Base-by-base conservation (phyloP, 2,329 filamentous ascomycete species). In the Pseudogymnoascus verrucosus region DNA sequence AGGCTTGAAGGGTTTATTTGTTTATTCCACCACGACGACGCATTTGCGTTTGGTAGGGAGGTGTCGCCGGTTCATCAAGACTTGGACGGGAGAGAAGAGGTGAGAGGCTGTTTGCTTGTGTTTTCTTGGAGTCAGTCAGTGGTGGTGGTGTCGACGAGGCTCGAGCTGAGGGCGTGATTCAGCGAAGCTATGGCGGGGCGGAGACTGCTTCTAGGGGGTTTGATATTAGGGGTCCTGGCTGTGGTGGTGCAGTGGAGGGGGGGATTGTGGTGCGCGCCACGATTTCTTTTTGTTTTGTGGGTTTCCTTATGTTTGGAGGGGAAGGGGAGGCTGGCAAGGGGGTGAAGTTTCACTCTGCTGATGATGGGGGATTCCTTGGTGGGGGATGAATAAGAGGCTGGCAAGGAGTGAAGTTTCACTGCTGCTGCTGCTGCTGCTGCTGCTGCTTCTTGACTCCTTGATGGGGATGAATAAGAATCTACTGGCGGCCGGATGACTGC, bases 121-220 rank as follows among this genome's bases (percentile, higher is more conserved):
- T 65, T 21, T 65, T 66, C 66, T 68, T 67, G 68, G 37, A 16
- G n/a, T 16, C 37, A 16, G 37, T 8, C 62, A 10, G 28, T 31
- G 28, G 19, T 40, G 14, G n/a, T 36, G n/a, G 40, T 51, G 31
- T 61, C 64, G 66, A 64, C 63, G 63, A 66, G 36, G 16, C 40
- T 21, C 5, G 8, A 44, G 16, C 10, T 51, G 12, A 14, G 14
- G 7, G 23, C 12, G 44, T n/a, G 21, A 26, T 11, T 5, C 10
- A 23, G 44, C 14, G 23, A 10, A 3, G 23, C 5, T 31, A 54
- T 54, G 44, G 14, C 44, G 23, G 44, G 23, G 23, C 23, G 44
- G 12, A 54, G 14, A 4, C 6, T 26, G 14, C 23, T 54, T 28
- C 8, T 28, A 14, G 44, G 23, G 44, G n/a, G 23, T 4, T 7